phyloP scores from a whole-genome alignment of 2,329 filamentous ascomycete species.

The Hypoxylon sp. region DNA sequence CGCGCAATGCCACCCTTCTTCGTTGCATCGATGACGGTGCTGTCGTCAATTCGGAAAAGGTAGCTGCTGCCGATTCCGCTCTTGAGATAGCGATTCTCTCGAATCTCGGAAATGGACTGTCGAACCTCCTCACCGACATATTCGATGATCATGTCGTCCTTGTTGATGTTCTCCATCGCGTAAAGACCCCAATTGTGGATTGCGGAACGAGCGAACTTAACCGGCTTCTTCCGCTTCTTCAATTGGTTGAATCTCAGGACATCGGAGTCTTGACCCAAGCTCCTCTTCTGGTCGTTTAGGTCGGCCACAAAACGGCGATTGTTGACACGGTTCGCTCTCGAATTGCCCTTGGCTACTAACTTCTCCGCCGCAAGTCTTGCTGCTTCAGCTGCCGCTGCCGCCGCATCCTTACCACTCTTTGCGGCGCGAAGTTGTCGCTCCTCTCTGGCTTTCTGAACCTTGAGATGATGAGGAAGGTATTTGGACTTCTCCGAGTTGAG shows the following conservation, averaged over 20 bases:
- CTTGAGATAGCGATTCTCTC: slow-evolving; percentile 90
- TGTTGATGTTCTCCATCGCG: slow-evolving; percentile 94
- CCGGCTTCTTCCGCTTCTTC: slow-evolving; percentile 99
- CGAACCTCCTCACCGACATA: slow-evolving; percentile 98
- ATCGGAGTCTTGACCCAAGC: slow-evolving; percentile 82
- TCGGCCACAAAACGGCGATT: slow-evolving; percentile 95
- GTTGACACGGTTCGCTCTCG: slow-evolving; percentile 91
- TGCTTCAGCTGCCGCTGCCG: slow-evolving; percentile 72
- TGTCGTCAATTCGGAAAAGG: slow-evolving; percentile 97
- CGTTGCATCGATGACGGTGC: slow-evolving; percentile 96
- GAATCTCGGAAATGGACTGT: slow-evolving; percentile 96
- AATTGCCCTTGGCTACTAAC: slow-evolving; percentile 84
- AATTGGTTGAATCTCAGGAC: slow-evolving; percentile 98
- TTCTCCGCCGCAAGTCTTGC: slow-evolving; percentile 81
- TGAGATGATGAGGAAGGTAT: slow-evolving; percentile 96
- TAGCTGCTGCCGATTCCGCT: slow-evolving; percentile 98
- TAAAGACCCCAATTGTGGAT: slow-evolving; percentile 99
- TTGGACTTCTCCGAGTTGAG: slow-evolving; percentile 97
- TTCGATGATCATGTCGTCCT: slow-evolving; percentile 99
- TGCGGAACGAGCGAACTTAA: slow-evolving; percentile 95
- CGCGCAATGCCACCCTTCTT: slow-evolving; percentile 98
- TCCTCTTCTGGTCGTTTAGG: slow-evolving; percentile 93
- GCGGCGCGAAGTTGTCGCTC: slow-evolving; percentile 80
- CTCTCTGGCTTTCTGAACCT: slow-evolving; percentile 89
- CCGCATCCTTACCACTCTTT: slow-evolving; percentile 72